phyloP scores from a whole-genome alignment of 352 stramenopile genomes.

The Thraustochytrium striatum region DNA sequence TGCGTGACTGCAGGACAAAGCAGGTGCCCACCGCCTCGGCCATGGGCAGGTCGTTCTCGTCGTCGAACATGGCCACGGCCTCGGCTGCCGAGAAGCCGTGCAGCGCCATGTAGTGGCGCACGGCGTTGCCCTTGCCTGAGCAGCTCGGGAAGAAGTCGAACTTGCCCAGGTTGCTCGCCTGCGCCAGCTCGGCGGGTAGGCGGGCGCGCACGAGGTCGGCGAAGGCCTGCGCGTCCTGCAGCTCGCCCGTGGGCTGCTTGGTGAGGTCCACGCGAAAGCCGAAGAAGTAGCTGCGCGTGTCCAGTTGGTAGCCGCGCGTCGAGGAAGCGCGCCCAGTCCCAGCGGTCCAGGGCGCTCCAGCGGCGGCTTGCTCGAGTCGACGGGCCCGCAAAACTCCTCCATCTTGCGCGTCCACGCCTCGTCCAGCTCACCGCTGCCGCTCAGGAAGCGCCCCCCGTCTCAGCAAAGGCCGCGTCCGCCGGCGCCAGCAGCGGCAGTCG shows the following conservation, averaged over 20 bases:
- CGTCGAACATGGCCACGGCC: constrained; percentile 17
- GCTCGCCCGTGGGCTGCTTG: background rate
- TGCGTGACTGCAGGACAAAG: constrained; percentile 37
- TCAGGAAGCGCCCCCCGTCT: constrained; percentile 6
- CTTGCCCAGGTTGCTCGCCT: constrained; percentile 22
- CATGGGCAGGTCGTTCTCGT: constrained; percentile 46
- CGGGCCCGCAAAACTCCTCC: constrained; percentile 17
- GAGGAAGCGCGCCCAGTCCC: constrained; percentile 27
- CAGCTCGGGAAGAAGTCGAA: constrained; percentile 30
- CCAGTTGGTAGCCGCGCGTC: background rate
- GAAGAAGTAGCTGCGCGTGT: constrained; percentile 29
- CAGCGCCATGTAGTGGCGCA: constrained; percentile 3
- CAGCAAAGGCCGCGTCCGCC: constrained; percentile 30
- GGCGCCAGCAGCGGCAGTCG: background rate
- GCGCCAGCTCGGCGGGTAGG: background rate
- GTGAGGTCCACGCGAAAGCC: constrained; percentile 34
- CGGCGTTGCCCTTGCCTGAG: constrained; percentile 30
- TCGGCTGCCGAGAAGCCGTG: background rate
- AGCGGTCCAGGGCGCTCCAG: constrained; percentile 6
- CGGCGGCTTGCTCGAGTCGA: background rate
- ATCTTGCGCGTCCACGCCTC: background rate
- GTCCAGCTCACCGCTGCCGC: constrained; percentile 4
- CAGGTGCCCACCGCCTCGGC: constrained; percentile 4
- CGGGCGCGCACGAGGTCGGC: background rate
- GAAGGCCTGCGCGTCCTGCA: background rate